Evolutionary conservation across 345 rosid genomes (phyloP), one percentile per base, ranked within the genome.

Genomic region (Boechera divaricarpa): DNA sequence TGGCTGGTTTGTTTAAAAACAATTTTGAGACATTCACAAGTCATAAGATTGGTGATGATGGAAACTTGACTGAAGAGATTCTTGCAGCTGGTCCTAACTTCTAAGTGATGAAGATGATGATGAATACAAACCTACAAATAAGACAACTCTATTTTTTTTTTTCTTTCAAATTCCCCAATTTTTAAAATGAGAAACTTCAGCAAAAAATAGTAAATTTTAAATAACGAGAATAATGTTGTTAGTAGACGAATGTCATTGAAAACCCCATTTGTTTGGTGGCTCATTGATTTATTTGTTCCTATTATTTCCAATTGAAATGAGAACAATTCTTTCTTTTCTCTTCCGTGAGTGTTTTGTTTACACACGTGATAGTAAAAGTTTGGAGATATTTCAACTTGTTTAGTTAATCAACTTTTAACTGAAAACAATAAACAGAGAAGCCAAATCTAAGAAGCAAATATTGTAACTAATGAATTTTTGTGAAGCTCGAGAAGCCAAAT

Each of bases 21-120:
- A 95, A 92, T 69, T 95, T 95, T 42, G 90, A 73, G 67, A 87
- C 86, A 10, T 95, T 95, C 86, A 88, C 98, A 4, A 85, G 79
- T 66, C 81, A 91, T 83, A 86, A 82, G 86, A 89, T 95, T 15
- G 99, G 99, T 26, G 74, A 86, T 67, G 90, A 87, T 81, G 86
- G 66, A 76, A 84, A 87, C 51, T 87, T 95, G 77, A 84, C 97
- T 0, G 85, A 79, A 70, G 89, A 95, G 89, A 92, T 95, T 73
- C 85, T 87, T 7, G 89, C 97, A 0, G 99, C 98, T 60, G 97
- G 98, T 79, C 96, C 98, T 2, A 82, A 12, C 78, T 84, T 84
- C 73, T 94, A 39, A 79, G 21, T 54, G 1, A 67, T 48, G 51
- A 26, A 4, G 72, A 57, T 45, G 51, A 61, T 65, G n/a, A 62